A percentile compares a stretch with the other conserved stretches of the same genome.
These are phyloP conservation scores for Garcia nutans DNA, from an alignment of 345 rosid genomes.

Conservation along the genomic window DNA sequence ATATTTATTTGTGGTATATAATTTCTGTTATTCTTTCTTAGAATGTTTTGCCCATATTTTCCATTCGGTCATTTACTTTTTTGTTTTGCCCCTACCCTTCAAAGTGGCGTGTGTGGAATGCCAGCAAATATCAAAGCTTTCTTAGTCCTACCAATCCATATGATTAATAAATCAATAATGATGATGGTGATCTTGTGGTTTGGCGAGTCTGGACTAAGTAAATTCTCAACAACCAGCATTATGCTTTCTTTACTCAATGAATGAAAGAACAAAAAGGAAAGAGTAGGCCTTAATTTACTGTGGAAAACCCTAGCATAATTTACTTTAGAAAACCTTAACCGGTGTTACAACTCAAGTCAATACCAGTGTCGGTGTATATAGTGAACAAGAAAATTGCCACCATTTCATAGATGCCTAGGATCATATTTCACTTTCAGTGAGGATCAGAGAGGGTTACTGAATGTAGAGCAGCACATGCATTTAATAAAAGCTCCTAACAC, in stretches of 20 bases:
- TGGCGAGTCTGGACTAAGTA: neutral
- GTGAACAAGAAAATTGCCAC: neutral
- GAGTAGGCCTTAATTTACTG: neutral
- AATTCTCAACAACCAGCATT: neutral
- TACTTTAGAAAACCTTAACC: neutral
- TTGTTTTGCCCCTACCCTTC: neutral
- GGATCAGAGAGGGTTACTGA: neutral
- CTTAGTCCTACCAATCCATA: neutral
- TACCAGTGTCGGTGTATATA: neutral
- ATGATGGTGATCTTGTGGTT: neutral
- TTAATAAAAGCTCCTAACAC: neutral
- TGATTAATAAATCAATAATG: neutral
- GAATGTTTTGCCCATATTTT: neutral
- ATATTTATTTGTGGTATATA: neutral
- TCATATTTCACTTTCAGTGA: neutral
- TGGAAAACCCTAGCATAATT: neutral
- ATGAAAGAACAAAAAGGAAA: neutral
- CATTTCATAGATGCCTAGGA: neutral
- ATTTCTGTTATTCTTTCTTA: neutral
- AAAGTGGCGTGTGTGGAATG: slow-evolving; percentile 4
- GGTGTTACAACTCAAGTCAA: neutral
- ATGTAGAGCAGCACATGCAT: neutral
- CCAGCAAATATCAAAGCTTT: neutral
- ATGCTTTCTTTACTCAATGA: neutral
- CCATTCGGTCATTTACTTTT: neutral